Evolutionary conservation across 2,329 filamentous ascomycete species (phyloP), one percentile per base, ranked within the genome.

Genomic region (Microthyrium microscopicum): DNA sequence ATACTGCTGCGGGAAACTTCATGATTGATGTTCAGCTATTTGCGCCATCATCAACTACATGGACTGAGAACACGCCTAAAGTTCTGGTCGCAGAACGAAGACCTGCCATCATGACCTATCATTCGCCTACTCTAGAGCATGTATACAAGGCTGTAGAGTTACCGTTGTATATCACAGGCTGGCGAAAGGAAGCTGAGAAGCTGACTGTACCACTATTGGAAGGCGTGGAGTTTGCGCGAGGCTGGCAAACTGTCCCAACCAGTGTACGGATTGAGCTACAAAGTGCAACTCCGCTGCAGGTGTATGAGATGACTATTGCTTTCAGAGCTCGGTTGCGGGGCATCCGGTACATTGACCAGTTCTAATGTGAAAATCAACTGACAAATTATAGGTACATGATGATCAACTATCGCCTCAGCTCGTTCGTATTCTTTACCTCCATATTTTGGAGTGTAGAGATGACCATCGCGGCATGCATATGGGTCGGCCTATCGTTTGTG

Each of bases 1-100:
- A 98, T 47, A 57, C 79, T 16, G 68, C 68, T 2, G 68, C 70
- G 11, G 89, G 89, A 19, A 95, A 95, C 57, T 95, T 94, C 62
- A 98, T 98, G 89, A 61, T 95, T 13, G 76, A 80, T 29, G 59
- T 93, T 12, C 68, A 73, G 39, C 68, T 93, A 33, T 65, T 80
- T 31, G 54, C 21, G 20, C 35, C 21, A 26, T 28, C 16, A 31
- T 37, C 26, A n/a, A 29, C 15, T 18, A 28, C 8, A 22, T 15
- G 13, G 22, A 16, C 11, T 4, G 30, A 31, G 5, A 28, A 15
- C 11, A 44, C 43, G 29, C 46, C 44, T 21, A 43, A 42, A 4
- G 38, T 47, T 0, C 40, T 50, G 4, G 47, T 61, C 3, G 57
- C 57, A 1, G 41, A 51, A 25, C 69, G 79, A 4, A 69, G 89